Conservation (phyloP, 257 asterid genomes). For the Prunella vulgaris region DNA sequence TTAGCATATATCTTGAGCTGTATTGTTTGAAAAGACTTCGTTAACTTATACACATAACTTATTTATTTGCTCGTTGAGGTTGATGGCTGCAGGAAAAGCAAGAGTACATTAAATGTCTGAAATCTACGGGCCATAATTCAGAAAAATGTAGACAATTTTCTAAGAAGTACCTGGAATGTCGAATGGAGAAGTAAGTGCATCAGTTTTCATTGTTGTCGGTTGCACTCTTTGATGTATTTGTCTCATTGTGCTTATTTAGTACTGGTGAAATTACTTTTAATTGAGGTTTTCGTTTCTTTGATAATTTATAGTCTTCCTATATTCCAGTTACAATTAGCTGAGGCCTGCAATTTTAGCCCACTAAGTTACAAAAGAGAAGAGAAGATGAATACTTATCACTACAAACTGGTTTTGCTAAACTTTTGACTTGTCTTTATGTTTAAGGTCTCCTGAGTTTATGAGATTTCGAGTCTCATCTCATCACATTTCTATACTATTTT, state of each 20-base stretch:
- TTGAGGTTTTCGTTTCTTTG: neutral
- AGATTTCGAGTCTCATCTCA: neutral
- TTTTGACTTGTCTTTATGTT: neutral
- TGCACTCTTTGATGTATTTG: neutral
- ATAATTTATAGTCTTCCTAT: neutral
- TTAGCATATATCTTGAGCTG: neutral
- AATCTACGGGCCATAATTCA: slow-evolving; percentile 68
- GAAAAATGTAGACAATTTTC: slow-evolving; percentile 78
- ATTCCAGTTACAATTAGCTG: neutral
- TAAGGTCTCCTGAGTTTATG: neutral
- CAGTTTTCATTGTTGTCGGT: neutral
- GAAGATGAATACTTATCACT: neutral
- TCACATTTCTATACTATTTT: neutral
- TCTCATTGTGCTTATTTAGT: neutral
- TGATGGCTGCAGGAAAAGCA: slow-evolving; percentile 76
- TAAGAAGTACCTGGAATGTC: slow-evolving; percentile 78
- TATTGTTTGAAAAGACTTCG: neutral
- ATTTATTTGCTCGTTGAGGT: slow-evolving; percentile 19
- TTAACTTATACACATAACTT: neutral
- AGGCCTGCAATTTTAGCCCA: neutral
- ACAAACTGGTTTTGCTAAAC: neutral
- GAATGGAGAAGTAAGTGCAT: slow-evolving; percentile 78
- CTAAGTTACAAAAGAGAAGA: neutral
- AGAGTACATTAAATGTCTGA: slow-evolving; percentile 71
- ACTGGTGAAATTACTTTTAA: neutral